phyloP scores from a whole-genome alignment of 345 rosid genomes.

The Syzygium jambos region DNA sequence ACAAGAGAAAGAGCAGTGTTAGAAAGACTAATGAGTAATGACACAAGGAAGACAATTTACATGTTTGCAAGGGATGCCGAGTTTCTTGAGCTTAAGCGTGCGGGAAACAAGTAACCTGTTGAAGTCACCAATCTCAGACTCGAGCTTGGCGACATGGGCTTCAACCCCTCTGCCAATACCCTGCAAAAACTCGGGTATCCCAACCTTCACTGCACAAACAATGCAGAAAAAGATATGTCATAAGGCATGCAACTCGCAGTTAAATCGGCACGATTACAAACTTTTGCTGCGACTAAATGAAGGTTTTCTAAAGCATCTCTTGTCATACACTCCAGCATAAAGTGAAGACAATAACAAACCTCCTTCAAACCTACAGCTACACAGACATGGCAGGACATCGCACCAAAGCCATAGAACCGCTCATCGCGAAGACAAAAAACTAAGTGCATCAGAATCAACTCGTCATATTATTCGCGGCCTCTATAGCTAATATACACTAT shows the following conservation, averaged over 20 bases:
- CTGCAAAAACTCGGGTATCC: slow-evolving; percentile 82
- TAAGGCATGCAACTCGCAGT: not conserved
- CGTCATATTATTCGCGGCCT: not conserved
- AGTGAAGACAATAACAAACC: not conserved
- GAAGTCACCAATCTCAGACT: slow-evolving; percentile 73
- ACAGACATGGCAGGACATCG: not conserved
- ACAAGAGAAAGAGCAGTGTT: not conserved
- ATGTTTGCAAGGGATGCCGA: slow-evolving; percentile 92
- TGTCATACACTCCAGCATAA: not conserved
- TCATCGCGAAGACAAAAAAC: not conserved
- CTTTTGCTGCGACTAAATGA: not conserved
- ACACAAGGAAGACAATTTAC: slow-evolving; percentile 21
- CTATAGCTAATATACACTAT: no score
- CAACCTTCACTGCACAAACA: slow-evolving; percentile 62
- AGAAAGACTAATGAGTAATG: not conserved
- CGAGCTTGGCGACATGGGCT: slow-evolving; percentile 72
- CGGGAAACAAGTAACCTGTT: slow-evolving; percentile 69
- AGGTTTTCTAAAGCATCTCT: not conserved
- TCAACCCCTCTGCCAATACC: slow-evolving; percentile 89
- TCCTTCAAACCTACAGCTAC: not conserved
- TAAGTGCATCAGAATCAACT: not conserved
- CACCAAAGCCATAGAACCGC: not conserved
- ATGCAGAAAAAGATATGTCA: not conserved
- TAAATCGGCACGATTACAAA: not conserved
- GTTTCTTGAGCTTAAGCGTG: slow-evolving; percentile 79